Conservation (phyloP, 2,329 filamentous ascomycete species). For the Purpureocillium takamizusanense region DNA sequence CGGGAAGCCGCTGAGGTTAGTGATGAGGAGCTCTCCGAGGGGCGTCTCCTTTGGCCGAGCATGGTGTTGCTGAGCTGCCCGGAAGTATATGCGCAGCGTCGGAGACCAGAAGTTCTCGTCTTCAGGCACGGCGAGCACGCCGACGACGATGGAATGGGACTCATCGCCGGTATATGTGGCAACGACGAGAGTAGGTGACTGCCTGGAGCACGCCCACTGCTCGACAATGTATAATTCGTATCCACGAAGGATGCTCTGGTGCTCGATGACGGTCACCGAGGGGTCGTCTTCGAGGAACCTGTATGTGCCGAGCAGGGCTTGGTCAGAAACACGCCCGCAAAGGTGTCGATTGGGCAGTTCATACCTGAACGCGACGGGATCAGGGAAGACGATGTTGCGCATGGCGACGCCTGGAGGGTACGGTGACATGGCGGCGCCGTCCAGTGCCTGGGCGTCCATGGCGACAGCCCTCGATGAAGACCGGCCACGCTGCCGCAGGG, state of each 20-base stretch:
- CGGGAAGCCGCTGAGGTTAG: slow-evolving; percentile 85
- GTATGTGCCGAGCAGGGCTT: no score
- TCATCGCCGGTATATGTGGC: slow-evolving; percentile 87
- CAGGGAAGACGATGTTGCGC: slow-evolving; percentile 46
- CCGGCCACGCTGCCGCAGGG: background rate
- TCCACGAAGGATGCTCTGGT: slow-evolving; percentile 60
- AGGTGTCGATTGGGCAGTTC: no score
- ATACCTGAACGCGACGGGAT: slow-evolving; percentile 48
- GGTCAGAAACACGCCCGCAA: no score
- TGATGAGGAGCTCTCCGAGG: slow-evolving; percentile 83
- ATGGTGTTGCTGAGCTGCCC: slow-evolving; percentile 76
- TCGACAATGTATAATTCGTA: slow-evolving; percentile 94
- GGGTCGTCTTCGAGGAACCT: slow-evolving; percentile 81
- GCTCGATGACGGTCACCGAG: slow-evolving; percentile 64
- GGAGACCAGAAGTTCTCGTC: slow-evolving; percentile 75
- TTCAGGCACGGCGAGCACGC: slow-evolving; percentile 71
- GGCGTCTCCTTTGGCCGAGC: slow-evolving; percentile 74
- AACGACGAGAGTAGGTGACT: slow-evolving; percentile 84
- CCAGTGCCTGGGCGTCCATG: slow-evolving; percentile 4
- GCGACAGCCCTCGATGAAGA: background rate
- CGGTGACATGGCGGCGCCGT: slow-evolving; percentile 5
- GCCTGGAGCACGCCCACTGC: slow-evolving; percentile 92
- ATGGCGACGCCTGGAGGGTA: slow-evolving; percentile 18
- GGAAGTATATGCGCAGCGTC: slow-evolving; percentile 74
- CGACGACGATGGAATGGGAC: slow-evolving; percentile 67